Percentiles rank a stretch among this genome's conserved stretches.
phyloP scores from a whole-genome alignment of 2,329 filamentous ascomycete genomes.

The Neoscytalidium dimidiatum region DNA sequence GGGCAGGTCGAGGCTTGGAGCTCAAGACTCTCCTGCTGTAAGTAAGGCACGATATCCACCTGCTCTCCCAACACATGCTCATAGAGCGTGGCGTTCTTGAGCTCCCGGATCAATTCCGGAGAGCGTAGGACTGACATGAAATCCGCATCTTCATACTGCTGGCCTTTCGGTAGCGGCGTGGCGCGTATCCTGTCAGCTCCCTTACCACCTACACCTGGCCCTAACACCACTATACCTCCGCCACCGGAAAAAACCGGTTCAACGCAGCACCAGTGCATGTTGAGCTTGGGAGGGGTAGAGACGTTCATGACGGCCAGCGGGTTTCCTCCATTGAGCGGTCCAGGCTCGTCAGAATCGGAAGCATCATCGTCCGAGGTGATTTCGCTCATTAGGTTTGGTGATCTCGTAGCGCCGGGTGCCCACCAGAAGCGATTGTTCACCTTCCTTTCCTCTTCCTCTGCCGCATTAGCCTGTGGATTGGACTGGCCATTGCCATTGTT shows the following conservation, averaged over 20 bases:
- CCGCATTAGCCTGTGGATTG: background rate
- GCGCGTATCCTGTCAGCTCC: slow-evolving; percentile 59
- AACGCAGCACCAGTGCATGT: slow-evolving; percentile 62
- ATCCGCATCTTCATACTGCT: slow-evolving; percentile 59
- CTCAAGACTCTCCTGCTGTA: slow-evolving; percentile 45
- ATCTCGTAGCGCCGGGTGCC: slow-evolving; percentile 57
- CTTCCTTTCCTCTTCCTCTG: slow-evolving; percentile 7
- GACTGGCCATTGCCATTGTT: background rate
- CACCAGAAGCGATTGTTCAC: slow-evolving; percentile 56
- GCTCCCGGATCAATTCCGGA: slow-evolving; percentile 43
- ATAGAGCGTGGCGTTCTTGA: slow-evolving; percentile 44
- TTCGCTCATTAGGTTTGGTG: slow-evolving; percentile 62
- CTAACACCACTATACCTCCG: slow-evolving; percentile 59
- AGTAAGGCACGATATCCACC: slow-evolving; percentile 40
- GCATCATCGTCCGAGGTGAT: slow-evolving; percentile 40
- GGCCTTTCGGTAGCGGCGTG: slow-evolving; percentile 56
- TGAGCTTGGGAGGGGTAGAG: slow-evolving; percentile 45
- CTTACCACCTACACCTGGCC: slow-evolving; percentile 48
- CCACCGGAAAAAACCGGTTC: slow-evolving; percentile 62
- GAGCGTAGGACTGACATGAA: slow-evolving; percentile 52
- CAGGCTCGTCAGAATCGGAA: slow-evolving; percentile 38
- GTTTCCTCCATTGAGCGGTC: slow-evolving; percentile 19
- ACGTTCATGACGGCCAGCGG: slow-evolving; percentile 29
- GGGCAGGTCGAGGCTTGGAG: slow-evolving; percentile 51
- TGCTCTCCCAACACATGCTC: slow-evolving; percentile 44